A percentile compares a stretch with the other conserved stretches of the same genome.
Evolutionary conservation across 805 yeast species (phyloP).

Genomic region (Candida adriatica): DNA sequence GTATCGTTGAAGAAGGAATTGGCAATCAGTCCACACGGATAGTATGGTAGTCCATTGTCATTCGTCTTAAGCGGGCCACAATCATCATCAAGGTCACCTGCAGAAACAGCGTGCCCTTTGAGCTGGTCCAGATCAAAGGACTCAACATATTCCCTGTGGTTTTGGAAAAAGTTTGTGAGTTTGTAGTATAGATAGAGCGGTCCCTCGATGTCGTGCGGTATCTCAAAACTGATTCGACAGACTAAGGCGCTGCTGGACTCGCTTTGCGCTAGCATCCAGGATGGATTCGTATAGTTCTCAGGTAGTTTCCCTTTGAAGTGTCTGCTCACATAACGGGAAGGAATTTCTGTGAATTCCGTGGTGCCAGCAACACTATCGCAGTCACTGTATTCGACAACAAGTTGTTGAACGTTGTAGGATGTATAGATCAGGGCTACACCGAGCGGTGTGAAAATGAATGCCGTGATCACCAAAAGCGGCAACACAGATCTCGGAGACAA

Average conservation of each 20-base stretch:
- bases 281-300: slow-evolving; percentile 30
- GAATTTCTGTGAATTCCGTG: slow-evolving; percentile 41
- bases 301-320: slow-evolving; percentile 44
- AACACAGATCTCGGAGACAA: slow-evolving; percentile 87
- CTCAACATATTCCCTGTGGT: slow-evolving; percentile 88
- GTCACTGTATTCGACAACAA: slow-evolving; percentile 67
- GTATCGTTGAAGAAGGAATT: slow-evolving; percentile 91
- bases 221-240: slow-evolving; percentile 65
- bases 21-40: slow-evolving; percentile 95
- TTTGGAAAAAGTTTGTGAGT: slow-evolving; percentile 86
- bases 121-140: slow-evolving; percentile 78
- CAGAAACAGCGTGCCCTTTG: slow-evolving; percentile 62
- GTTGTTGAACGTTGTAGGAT: slow-evolving; percentile 70
- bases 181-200: slow-evolving; percentile 78
- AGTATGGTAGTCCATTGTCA: slow-evolving; percentile 53
- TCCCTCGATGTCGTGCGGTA: slow-evolving; percentile 63
- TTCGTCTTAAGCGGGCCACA: slow-evolving; percentile 60
- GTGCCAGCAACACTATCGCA: slow-evolving; percentile 51
- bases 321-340: slow-evolving; percentile 46
- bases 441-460: slow-evolving; percentile 80
- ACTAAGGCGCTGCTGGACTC: slow-evolving; percentile 33
- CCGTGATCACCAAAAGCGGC: slow-evolving; percentile 69
- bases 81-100: slow-evolving; percentile 38
- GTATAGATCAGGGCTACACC: slow-evolving; percentile 81
- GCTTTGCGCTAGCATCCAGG: slow-evolving; percentile 50